phyloP scores from a whole-genome alignment of 2,329 filamentous ascomycete genomes.

The Penicillium polonicum region DNA sequence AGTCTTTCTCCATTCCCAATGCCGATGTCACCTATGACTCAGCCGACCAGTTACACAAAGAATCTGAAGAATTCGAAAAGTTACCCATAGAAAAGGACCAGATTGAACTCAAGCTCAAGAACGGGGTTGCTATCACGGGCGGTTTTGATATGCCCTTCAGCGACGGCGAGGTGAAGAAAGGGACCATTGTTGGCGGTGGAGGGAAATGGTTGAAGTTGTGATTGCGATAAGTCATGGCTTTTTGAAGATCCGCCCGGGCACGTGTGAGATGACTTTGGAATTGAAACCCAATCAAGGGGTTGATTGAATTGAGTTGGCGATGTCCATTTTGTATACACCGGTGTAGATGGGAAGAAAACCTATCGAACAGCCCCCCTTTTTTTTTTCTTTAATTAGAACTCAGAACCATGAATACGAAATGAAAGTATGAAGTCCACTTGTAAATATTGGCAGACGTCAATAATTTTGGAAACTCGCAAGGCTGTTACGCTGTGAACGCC shows the following conservation, averaged over 20 bases:
- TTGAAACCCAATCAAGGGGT: not conserved
- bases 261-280: not conserved
- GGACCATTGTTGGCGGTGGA: not conserved
- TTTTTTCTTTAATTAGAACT: conserved; percentile 2
- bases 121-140: conserved; percentile 9
- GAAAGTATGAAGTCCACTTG: not conserved
- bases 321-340: not conserved
- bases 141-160: conserved; percentile 14
- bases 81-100: conserved; percentile 9
- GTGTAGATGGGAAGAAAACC: not conserved
- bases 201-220: conserved; percentile 13
- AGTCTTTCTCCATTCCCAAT: conserved; percentile 9
- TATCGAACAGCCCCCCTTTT: not conserved
- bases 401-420: not conserved
- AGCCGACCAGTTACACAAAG: conserved; percentile 3
- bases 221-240: not conserved
- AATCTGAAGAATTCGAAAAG: conserved; percentile 7
- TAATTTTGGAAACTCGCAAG: conserved; percentile 5
- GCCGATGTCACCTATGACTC: conserved; percentile 11
- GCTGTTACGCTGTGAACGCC: conserved; percentile 21
- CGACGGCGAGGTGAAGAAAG: conserved; percentile 4
- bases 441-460: not conserved
- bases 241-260: not conserved
- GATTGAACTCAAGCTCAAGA: conserved; percentile 8
- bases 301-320: not conserved